Conservation (phyloP, 331 rosid species). For the Saraca asoca region DNA sequence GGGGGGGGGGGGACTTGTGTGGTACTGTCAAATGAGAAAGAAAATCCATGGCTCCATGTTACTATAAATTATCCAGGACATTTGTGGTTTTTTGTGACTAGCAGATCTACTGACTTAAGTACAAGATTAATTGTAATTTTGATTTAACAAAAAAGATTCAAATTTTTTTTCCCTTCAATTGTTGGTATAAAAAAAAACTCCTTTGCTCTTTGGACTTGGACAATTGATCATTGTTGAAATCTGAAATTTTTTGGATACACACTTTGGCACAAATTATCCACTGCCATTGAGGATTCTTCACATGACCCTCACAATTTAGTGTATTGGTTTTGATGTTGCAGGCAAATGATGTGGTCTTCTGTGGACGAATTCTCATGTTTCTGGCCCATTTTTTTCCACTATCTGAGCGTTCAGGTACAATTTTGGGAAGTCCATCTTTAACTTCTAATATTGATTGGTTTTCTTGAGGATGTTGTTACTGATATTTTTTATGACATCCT, state of each 20-base stretch:
- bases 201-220: too few relatives aligned
- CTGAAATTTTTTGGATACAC: slow-evolving; percentile 5
- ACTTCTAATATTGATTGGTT: slow-evolving; percentile 28
- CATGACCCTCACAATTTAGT: slow-evolving; percentile 17
- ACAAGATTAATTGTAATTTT: neutral
- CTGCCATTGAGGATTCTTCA: slow-evolving; percentile 10
- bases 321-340: slow-evolving; percentile 36
- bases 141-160: too few relatives aligned
- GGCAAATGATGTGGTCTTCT: slow-evolving; percentile 97
- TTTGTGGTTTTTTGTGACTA: neutral
- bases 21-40: neutral
- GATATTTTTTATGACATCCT: slow-evolving; percentile 29
- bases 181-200: too few relatives aligned
- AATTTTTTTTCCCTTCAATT: neutral
- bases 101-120: neutral
- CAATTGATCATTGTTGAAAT: slow-evolving; percentile 1
- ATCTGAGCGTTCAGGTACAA: slow-evolving; percentile 92
- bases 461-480: slow-evolving; percentile 10
- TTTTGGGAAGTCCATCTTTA: slow-evolving; percentile 15
- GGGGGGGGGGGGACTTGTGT: neutral
- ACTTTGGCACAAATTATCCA: slow-evolving; percentile 3
- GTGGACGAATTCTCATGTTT: slow-evolving; percentile 97
- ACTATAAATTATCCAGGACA: neutral
- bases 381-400: slow-evolving; percentile 93
- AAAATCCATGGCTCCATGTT: neutral